These are phyloP conservation scores for Syzygium syzygioides DNA, from an alignment of 441 rosid species.

Conservation along the genomic window DNA sequence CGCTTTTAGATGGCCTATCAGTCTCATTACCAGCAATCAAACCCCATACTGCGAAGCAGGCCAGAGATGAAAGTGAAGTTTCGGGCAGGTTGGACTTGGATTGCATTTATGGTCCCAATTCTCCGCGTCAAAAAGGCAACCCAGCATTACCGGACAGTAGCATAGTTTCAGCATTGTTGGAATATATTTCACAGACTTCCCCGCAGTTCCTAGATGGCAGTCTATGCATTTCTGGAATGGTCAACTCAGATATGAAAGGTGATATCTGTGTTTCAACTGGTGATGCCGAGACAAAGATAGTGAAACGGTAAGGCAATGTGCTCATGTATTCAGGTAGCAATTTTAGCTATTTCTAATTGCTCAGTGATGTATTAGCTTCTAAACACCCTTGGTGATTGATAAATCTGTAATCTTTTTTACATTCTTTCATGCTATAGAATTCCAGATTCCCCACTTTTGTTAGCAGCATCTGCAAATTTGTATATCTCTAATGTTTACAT, in stretches of 20 bases:
- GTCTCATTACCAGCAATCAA: conserved; percentile 31
- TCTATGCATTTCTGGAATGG: conserved; percentile 27
- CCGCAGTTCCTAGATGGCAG: conserved; percentile 33
- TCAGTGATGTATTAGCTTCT: background rate
- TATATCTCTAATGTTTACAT: background rate
- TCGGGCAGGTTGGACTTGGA: conserved; percentile 45
- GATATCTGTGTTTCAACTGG: conserved; percentile 20
- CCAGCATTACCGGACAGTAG: conserved; percentile 42
- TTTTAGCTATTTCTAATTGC: background rate
- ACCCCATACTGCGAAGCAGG: conserved; percentile 21
- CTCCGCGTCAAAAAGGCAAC: conserved; percentile 51
- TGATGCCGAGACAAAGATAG: conserved; percentile 27
- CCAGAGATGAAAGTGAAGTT: conserved; percentile 20
- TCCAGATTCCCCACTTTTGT: background rate
- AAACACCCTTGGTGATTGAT: background rate
- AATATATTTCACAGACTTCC: conserved; percentile 36
- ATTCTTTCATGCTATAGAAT: background rate
- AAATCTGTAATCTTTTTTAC: background rate
- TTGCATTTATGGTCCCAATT: conserved; percentile 75
- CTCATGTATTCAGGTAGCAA: background rate
- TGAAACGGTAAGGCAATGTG: conserved; percentile 44
- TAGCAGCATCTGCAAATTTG: background rate
- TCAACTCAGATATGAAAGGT: conserved; percentile 14
- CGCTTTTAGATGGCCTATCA: conserved; percentile 41
- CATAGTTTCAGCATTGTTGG: conserved; percentile 58